A percentile compares a stretch with the other conserved stretches of the same genome.
Evolutionary conservation across 225 moss, liverwort and hornwort genomes (phyloP).

Genomic region (Physcomitrellopsis africana): DNA sequence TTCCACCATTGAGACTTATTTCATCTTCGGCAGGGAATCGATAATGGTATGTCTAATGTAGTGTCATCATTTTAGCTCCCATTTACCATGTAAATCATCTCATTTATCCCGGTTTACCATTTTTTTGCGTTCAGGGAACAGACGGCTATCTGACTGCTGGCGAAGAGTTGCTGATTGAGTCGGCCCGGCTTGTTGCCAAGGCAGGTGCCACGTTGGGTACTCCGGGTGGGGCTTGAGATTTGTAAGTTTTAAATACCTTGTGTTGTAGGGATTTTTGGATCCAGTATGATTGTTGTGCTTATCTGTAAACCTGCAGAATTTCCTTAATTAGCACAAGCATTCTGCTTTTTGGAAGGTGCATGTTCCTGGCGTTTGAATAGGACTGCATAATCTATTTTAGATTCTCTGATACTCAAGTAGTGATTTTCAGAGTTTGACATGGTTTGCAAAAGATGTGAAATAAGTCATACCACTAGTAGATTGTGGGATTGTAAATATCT

Average conservation of each 20-base stretch:
- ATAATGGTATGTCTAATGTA: neutral
- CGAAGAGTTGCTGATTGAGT: constrained; percentile 76
- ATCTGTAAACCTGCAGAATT: constrained; percentile 6
- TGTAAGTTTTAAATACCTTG: constrained; percentile 26
- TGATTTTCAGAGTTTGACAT: constrained; percentile 1
- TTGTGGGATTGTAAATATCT: constrained; percentile 16
- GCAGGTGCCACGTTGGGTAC: constrained; percentile 73
- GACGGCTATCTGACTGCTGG: constrained; percentile 70
- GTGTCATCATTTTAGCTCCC: neutral
- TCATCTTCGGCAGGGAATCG: neutral
- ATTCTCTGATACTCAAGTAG: neutral
- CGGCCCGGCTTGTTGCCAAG: constrained; percentile 71
- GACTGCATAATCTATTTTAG: constrained; percentile 13
- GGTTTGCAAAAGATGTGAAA: constrained; percentile 31
- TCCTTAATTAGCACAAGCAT: constrained; percentile 9
- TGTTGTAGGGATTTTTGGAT: neutral
- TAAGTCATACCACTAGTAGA: neutral
- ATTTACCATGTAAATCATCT: neutral
- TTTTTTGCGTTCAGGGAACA: constrained; percentile 60
- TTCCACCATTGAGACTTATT: neutral
- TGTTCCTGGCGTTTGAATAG: constrained; percentile 13
- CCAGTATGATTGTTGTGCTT: neutral
- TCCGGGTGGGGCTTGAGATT: constrained; percentile 28
- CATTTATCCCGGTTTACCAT: constrained; percentile 11
- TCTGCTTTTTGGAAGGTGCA: constrained; percentile 15